Evolutionary conservation across 106 monocot species (phyloP), one percentile per base, ranked within the genome.

Genomic region (Dendrobium huoshanense): DNA sequence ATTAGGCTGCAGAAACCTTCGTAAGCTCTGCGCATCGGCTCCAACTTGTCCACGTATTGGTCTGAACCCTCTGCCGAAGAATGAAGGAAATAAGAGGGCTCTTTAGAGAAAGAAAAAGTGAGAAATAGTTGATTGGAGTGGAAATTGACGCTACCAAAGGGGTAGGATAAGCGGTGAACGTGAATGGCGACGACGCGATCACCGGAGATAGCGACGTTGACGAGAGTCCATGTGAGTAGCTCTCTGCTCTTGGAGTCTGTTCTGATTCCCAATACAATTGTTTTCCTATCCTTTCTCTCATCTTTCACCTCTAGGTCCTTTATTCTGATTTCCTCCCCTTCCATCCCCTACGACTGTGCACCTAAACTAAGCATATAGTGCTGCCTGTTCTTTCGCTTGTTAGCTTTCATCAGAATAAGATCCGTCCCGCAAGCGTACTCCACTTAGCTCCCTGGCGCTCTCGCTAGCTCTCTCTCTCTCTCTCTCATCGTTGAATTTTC

Each of bases 171-270:
- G 77, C 87, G 84, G 67, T 87, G 87, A 73, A 96, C 87, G 80
- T 96, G 92, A 81, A 93, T 59, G 24, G 92, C 96, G 55, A 96
- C 68, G 64, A 96, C 88, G 27, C 77, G 88, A 83, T 96, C 96
- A 1, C 92, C 90, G 43, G 90, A 79, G 54, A 43, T 67, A 33
- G 96, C 92, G 31, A 92, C 81, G 58, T 92, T 96, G 78, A 96
- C 88, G 49, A 96, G 87, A 3, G 89, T 82, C 96, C 96, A 96
- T 9, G 94, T 96, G 22, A 96, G 87, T 4, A 91, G 83, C 81
- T 94, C 92, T 27, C 84, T 88, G 78, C 94, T 90, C 37, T 85
- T 81, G 19, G 76, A 47, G 77, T 96, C 96, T 88, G 89, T 92
- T 44, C 72, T 84, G 45, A 93, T 81, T 17, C 87, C 95, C 3